phyloP scores from a whole-genome alignment of 345 rosid genomes.

The Excoecaria agallocha region DNA sequence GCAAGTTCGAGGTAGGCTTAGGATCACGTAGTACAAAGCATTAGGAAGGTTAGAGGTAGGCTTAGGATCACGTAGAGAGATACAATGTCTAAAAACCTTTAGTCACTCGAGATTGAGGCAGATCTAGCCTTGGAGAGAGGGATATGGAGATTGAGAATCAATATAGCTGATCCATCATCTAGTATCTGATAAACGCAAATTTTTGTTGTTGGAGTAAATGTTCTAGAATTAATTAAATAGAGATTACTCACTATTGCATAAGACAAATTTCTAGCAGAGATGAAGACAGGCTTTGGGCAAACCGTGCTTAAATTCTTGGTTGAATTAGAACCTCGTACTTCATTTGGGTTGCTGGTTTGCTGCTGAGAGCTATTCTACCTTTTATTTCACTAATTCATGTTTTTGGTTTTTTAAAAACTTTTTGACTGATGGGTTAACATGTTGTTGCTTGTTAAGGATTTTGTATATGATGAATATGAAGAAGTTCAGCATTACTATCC shows the following conservation, averaged over 20 bases:
- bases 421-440: slow-evolving; percentile 5
- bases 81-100: no score
- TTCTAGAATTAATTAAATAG: background rate
- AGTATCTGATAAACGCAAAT: no score
- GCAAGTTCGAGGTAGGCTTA: no score
- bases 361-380: slow-evolving; percentile 8
- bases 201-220: background rate
- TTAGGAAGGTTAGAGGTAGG: no score
- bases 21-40: no score
- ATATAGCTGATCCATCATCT: no score
- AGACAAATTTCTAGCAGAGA: slow-evolving; percentile 9
- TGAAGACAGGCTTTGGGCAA: slow-evolving; percentile 3
- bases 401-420: background rate
- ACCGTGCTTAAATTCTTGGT: background rate
- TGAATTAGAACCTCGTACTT: slow-evolving; percentile 7
- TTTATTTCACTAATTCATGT: background rate
- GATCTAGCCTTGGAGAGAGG: no score
- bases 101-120: no score
- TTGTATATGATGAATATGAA: slow-evolving; percentile 74
- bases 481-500: slow-evolving; percentile 80
- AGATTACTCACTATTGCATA: slow-evolving; percentile 14
- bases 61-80: no score
- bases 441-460: slow-evolving; percentile 57
- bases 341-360: background rate
- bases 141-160: no score